phyloP scores from a whole-genome alignment of 345 rosid species.

The Brassica incana region DNA sequence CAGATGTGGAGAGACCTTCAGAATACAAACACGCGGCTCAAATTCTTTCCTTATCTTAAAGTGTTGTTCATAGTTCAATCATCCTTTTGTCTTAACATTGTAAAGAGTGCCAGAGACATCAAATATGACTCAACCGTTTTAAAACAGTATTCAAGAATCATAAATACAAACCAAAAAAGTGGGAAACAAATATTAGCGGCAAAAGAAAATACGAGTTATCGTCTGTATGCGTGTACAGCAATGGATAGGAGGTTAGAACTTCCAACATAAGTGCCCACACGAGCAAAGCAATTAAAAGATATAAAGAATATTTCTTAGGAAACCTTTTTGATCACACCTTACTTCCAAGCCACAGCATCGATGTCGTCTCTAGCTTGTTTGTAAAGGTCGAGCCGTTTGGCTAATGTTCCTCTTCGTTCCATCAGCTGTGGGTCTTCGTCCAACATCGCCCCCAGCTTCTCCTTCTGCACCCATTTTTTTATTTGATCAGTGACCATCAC shows the following conservation, averaged over 20 bases:
- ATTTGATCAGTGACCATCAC: not conserved
- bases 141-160: conserved; percentile 20
- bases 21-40: not conserved
- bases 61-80: not conserved
- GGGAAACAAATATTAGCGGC: conserved; percentile 26
- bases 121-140: not conserved
- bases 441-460: conserved; percentile 85
- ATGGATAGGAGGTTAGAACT: conserved; percentile 19
- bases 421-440: conserved; percentile 97
- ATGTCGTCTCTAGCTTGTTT: conserved; percentile 94
- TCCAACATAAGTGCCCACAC: conserved; percentile 30
- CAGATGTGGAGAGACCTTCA: not conserved
- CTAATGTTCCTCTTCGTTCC: conserved; percentile 73
- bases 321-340: conserved; percentile 16
- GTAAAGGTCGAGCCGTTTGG: conserved; percentile 90
- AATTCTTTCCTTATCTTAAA: not conserved
- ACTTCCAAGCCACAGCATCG: conserved; percentile 94
- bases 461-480: conserved; percentile 54
- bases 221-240: conserved; percentile 17
- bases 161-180: conserved; percentile 25
- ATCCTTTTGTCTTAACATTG: not conserved
- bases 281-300: conserved; percentile 11
- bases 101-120: not conserved
- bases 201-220: conserved; percentile 2
- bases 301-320: conserved; percentile 29